A percentile compares a stretch with the other conserved stretches of the same genome.
phyloP scores from a whole-genome alignment of 257 asterid genomes.

The Solanum raphanifolium region DNA sequence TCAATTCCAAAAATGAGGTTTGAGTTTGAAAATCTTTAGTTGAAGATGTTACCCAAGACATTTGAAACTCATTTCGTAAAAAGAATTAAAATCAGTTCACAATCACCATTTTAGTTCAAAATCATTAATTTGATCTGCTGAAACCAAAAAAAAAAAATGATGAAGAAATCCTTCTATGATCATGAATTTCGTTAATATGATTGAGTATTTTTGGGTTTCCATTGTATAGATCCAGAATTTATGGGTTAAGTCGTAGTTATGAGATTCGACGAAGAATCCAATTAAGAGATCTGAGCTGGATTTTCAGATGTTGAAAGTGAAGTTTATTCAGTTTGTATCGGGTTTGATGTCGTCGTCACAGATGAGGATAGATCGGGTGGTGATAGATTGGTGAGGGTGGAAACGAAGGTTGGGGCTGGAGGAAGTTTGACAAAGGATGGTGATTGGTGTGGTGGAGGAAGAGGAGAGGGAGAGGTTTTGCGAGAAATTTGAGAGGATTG shows the following conservation, averaged over 20 bases:
- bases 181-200: constrained; percentile 68
- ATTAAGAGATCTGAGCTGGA: constrained; percentile 10
- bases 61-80: too few relatives aligned
- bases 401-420: too few relatives aligned
- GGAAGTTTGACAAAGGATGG: constrained; percentile 3
- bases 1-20: too few relatives aligned
- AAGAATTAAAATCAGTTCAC: too few relatives aligned
- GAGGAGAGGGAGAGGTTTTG: constrained; percentile 26
- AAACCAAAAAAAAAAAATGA: too few relatives aligned
- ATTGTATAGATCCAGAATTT: constrained; percentile 68
- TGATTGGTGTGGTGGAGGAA: constrained; percentile 14
- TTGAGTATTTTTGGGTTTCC: constrained; percentile 58
- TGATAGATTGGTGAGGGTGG: constrained; percentile 4
- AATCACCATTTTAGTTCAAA: too few relatives aligned
- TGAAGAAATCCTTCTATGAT: not conserved
- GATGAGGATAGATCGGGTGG: constrained; percentile 59
- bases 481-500: constrained; percentile 39
- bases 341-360: constrained; percentile 78
- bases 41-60: too few relatives aligned
- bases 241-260: constrained; percentile 49
- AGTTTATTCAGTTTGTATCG: constrained; percentile 34
- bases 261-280: constrained; percentile 81
- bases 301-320: constrained; percentile 37
- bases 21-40: too few relatives aligned
- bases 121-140: too few relatives aligned